Percentiles rank a stretch among this genome's conserved stretches.
Conservation (phyloP, 139 green algal genomes). For the Tetradesmus lagerheimii region DNA sequence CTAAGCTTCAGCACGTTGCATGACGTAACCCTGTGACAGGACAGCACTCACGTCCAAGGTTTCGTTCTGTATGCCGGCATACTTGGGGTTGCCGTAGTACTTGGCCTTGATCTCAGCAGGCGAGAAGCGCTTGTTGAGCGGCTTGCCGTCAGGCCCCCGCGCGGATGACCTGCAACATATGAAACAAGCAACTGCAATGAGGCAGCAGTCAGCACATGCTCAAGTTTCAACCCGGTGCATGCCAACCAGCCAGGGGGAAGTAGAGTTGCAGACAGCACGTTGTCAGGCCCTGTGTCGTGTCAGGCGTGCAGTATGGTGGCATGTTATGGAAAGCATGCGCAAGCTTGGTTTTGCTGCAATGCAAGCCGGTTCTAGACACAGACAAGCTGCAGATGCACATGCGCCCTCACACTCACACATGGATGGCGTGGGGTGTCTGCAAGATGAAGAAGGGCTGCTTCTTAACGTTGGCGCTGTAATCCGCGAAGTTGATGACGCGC, state of each 20-base stretch:
- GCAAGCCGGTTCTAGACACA: too few species aligned
- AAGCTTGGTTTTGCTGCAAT: too few species aligned
- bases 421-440: neutral
- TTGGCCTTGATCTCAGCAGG: neutral
- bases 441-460: neutral
- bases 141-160: neutral
- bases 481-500: neutral
- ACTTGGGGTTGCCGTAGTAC: neutral
- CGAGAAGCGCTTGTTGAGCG: neutral
- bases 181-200: neutral
- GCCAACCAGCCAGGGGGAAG: too few species aligned
- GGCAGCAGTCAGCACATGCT: too few species aligned
- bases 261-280: too few species aligned
- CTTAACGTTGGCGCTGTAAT: neutral
- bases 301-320: too few species aligned
- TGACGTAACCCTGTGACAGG: too few species aligned
- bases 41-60: neutral
- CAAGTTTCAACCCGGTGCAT: too few species aligned
- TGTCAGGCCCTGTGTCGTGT: too few species aligned
- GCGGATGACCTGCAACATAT: neutral
- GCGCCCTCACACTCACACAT: neutral
- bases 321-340: too few species aligned
- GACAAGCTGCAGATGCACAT: too few species aligned
- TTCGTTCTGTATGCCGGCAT: neutral
- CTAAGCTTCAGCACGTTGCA: too few species aligned